These are phyloP conservation scores for Starmera pachycereana DNA, from an alignment of 805 yeast species.

Conservation along the genomic window DNA sequence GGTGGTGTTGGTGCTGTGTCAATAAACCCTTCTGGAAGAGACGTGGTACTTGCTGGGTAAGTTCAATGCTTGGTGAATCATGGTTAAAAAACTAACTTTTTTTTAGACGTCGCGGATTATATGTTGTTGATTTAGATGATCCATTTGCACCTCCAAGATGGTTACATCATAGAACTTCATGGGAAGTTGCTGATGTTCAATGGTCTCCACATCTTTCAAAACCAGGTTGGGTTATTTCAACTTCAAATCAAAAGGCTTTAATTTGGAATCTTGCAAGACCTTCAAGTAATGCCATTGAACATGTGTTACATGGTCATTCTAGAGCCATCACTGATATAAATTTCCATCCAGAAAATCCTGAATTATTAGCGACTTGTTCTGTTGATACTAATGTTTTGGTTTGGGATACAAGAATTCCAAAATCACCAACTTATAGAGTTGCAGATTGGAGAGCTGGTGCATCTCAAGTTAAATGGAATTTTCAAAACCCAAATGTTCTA, in stretches of 20 bases:
- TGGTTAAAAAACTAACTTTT: slow-evolving; percentile 12
- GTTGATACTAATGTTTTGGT: slow-evolving; percentile 79
- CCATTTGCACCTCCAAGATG: slow-evolving; percentile 93
- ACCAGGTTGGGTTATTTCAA: slow-evolving; percentile 86
- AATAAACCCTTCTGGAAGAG: slow-evolving; percentile 81
- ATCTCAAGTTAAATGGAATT: slow-evolving; percentile 91
- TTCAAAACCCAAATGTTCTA: slow-evolving; percentile 58
- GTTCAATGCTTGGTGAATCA: no score
- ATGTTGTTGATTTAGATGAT: slow-evolving; percentile 87
- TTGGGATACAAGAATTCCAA: slow-evolving; percentile 86
- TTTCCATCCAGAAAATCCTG: slow-evolving; percentile 83
- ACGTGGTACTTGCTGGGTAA: slow-evolving; percentile 84
- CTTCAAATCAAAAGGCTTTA: slow-evolving; percentile 91
- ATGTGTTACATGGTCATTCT: slow-evolving; percentile 79
- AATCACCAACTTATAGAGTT: slow-evolving; percentile 61
- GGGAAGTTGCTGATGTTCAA: slow-evolving; percentile 99
- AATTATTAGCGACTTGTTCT: slow-evolving; percentile 82
- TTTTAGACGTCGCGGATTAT: slow-evolving; percentile 57
- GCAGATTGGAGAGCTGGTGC: slow-evolving; percentile 97
- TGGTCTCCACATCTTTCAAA: slow-evolving; percentile 90
- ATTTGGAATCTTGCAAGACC: slow-evolving; percentile 80
- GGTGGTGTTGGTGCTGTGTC: slow-evolving; percentile 90
- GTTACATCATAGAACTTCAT: slow-evolving; percentile 83
- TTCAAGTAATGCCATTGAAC: slow-evolving; percentile 69
- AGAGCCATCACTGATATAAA: slow-evolving; percentile 95